Base-by-base conservation (phyloP, 495 filamentous ascomycete genomes). In the Daldinia childiae region DNA sequence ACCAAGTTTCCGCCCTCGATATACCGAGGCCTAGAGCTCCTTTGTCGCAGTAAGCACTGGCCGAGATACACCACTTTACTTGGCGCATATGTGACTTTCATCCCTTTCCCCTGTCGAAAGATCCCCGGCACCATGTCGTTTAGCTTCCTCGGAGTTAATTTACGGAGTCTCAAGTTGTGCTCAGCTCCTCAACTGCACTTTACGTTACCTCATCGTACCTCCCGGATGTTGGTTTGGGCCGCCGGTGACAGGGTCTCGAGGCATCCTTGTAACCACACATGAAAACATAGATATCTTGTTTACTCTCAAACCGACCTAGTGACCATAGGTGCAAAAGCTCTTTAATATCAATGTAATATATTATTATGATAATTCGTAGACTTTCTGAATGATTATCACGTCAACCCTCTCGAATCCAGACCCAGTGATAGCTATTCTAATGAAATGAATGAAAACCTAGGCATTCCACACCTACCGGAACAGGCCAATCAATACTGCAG, bases 31-130 rank as follows among this genome's bases (percentile, higher is more conserved):
- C 29, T 29, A 32, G 39, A 48, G 27, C 15, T 68, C 69, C 38
- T 63, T 48, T 27, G 50, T 74, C 67, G 64, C 65, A 68, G 56
- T 72, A 67, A 70, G 63, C 62, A 52, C 62, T 24, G 60, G 62
- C 64, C 55, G 45, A 63, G 43, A 70, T 69, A 66, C 73, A 71
- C 68, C 36, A 70, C 26, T 66, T 43, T 63, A 68, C 69, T 75
- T 77, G 75, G 75, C 75, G 72, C 75, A 75, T 73, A 74, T 73
- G 58, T 60, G 64, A 58, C 59, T 57, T 62, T 30, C 60, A 60
- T 43, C 56, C 60, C 34, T 45, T 64, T 60, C 59, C 41, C 62
- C 29, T 43, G 19, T 59, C 26, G 39, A 43, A 43, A 29, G 52
- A 57, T 61, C 59, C 51, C 66, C 74, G 66, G 71, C 45, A 66